These are phyloP conservation scores for Chalciporus piperatus DNA, from an alignment of 768 basidiomycete species.

Conservation along the genomic window DNA sequence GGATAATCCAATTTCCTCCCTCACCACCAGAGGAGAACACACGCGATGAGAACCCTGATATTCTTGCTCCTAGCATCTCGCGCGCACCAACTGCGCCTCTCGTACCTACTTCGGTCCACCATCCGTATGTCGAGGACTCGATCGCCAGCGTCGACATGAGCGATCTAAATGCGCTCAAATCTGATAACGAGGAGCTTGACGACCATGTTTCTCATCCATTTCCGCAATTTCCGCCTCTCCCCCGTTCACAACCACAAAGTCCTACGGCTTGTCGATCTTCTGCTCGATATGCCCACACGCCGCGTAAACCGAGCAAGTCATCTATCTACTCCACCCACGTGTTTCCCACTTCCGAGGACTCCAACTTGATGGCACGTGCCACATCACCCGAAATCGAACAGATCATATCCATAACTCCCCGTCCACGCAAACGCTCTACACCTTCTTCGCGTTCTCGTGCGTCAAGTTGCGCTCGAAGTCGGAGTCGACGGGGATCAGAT, in stretches of 20 bases:
- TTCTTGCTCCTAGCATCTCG: slow-evolving; percentile 18
- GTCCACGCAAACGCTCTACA: slow-evolving; percentile 29
- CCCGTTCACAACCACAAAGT: slow-evolving; percentile 13
- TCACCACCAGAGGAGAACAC: slow-evolving; percentile 9
- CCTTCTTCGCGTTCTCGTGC: slow-evolving; percentile 24
- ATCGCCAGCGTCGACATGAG: slow-evolving; percentile 31
- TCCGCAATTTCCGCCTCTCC: slow-evolving; percentile 26
- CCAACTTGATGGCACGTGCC: slow-evolving; percentile 15
- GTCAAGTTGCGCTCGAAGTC: slow-evolving; percentile 14
- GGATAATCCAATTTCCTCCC: slow-evolving; percentile 4
- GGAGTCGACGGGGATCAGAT: slow-evolving; percentile 11
- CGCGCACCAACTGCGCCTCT: slow-evolving; percentile 8
- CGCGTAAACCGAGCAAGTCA: slow-evolving; percentile 23
- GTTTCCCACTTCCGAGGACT: slow-evolving; percentile 8
- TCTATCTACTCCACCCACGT: slow-evolving; percentile 12
- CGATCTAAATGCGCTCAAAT: slow-evolving; percentile 30
- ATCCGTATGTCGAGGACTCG: slow-evolving; percentile 19
- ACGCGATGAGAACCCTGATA: slow-evolving; percentile 19
- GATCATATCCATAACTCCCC: slow-evolving; percentile 39
- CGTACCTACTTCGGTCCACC: slow-evolving; percentile 1
- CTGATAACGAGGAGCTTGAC: slow-evolving; percentile 27
- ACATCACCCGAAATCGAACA: slow-evolving; percentile 39
- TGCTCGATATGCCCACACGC: slow-evolving; percentile 18
- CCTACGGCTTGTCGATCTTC: not conserved
- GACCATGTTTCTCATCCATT: slow-evolving; percentile 23